phyloP scores from a whole-genome alignment of 1,284 basidiomycete species.

The Moesziomyces antarcticus region DNA sequence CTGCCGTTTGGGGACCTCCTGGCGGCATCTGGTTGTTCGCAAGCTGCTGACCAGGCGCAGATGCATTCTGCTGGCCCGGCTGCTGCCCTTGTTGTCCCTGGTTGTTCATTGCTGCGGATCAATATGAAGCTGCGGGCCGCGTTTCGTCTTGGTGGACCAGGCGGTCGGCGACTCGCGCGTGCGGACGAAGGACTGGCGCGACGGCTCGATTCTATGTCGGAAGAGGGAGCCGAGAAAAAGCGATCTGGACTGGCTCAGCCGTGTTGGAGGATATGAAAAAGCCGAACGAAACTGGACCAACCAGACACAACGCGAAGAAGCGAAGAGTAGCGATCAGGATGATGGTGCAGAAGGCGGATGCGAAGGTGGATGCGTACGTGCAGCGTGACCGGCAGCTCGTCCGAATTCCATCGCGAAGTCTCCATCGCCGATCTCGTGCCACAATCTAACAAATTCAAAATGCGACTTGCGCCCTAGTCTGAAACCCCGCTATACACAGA shows the following conservation, averaged over 20 bases:
- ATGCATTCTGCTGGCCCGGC: constrained; percentile 19
- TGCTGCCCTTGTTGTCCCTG: constrained; percentile 26
- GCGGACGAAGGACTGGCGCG: no score
- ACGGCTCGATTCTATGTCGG: no score
- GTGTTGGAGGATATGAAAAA: not conserved
- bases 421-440: constrained; percentile 23
- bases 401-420: constrained; percentile 15
- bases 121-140: not conserved
- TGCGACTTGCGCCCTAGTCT: no score
- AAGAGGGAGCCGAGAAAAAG: not conserved
- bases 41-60: constrained; percentile 11
- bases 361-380: constrained; percentile 18
- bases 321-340: not conserved
- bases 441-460: no score
- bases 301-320: not conserved
- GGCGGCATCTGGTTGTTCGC: constrained; percentile 17
- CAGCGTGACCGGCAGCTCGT: constrained; percentile 9
- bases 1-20: constrained; percentile 31
- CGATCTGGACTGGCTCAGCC: no score
- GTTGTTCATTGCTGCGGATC: constrained; percentile 22
- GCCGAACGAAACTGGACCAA: not conserved
- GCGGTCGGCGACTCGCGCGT: no score
- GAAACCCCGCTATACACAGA: no score
- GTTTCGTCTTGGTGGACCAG: not conserved
- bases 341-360: not conserved